Evolutionary conservation across 2,329 filamentous ascomycete genomes (phyloP), one percentile per base, ranked within the genome.

Genomic region (Ceratocystis alfenasii): DNA sequence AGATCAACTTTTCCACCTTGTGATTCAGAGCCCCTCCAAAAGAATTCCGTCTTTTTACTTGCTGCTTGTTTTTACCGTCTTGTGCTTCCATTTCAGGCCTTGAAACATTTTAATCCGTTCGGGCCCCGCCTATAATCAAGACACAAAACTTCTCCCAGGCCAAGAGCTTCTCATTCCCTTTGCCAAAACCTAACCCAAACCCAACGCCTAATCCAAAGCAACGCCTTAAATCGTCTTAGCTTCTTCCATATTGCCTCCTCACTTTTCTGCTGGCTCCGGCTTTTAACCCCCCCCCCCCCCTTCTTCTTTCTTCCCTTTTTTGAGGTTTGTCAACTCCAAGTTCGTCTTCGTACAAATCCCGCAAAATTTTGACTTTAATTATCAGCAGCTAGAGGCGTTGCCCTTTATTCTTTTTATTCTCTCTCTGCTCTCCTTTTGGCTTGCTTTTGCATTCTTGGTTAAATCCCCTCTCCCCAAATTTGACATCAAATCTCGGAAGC

Each of bases 261-360:
- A 20, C 53, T 15, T 22, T 17, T 20, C 20, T 20, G 8, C 48
- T 50, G 48, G 20, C 48, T 25, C 22, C 48, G 48, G 20, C 20
- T 22, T 50, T 50, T 3, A 50, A 22, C 0, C 48, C 15, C 25
- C 20, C 15, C 53, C 53, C 33, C 25, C 10, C 17, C 53, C 53
- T 33, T 30, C 30, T 17, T 25, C 20, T 25, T 25, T 28, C n/a
- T 25, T 25, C 53, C 30, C 48, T 48, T 22, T 22, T 22, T 48
- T 10, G 17, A 48, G 46, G 36, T 4, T 41, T 41, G 30, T 4
- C 36, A 41, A 41, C 36, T 41, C 50, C 53, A 33, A 57, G 53
- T 57, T 57, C 53, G 53, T 57, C 53, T 57, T n/a, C 48, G n/a
- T 25, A 33, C 53, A 57, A 57, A 57, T 57, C 53, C 53, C 53